Percentiles rank a stretch among this genome's conserved stretches.
Evolutionary conservation across 768 basidiomycete genomes (phyloP).

Genomic region (Auriscalpium microsporum): DNA sequence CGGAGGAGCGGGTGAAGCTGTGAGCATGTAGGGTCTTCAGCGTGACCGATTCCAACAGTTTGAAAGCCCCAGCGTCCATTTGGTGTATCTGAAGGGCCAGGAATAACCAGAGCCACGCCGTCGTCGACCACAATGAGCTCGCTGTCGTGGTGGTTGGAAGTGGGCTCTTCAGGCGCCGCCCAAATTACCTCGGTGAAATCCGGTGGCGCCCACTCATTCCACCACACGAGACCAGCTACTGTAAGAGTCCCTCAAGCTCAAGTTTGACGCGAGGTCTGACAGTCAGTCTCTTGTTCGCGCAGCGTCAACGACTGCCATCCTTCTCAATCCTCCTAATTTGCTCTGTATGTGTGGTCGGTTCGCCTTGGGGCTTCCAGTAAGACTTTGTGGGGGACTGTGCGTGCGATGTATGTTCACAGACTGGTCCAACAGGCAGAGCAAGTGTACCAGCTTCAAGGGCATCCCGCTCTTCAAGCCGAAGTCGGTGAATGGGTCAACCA

Average conservation of each 20-base stretch:
- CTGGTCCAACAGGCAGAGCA: conserved; percentile 5
- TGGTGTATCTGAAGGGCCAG: not conserved
- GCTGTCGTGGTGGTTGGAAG: conserved; percentile 16
- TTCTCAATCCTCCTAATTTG: not conserved
- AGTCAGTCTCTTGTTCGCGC: too few species aligned
- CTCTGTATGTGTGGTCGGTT: conserved; percentile 56
- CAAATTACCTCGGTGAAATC: conserved; percentile 1
- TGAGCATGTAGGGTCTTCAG: conserved; percentile 71
- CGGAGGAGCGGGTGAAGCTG: conserved; percentile 66
- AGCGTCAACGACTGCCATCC: too few species aligned
- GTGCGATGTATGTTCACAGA: too few species aligned
- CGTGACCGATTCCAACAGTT: conserved; percentile 58
- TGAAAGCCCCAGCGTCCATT: conserved; percentile 50
- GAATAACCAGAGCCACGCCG: conserved; percentile 2
- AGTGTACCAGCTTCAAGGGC: conserved; percentile 33
- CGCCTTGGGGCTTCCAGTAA: conserved; percentile 41
- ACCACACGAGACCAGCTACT: too few species aligned
- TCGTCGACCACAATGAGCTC: conserved; percentile 14
- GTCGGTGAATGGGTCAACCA: conserved; percentile 54
- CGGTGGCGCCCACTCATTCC: not conserved
- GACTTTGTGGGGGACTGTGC: too few species aligned
- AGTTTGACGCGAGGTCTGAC: too few species aligned
- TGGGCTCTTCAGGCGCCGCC: conserved; percentile 14
- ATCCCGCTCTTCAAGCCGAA: conserved; percentile 27
- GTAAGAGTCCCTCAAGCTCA: too few species aligned